Evolutionary conservation across 129 eudicot genomes (phyloP), one percentile per base, ranked within the genome.

Genomic region (Deinandra increscens): DNA sequence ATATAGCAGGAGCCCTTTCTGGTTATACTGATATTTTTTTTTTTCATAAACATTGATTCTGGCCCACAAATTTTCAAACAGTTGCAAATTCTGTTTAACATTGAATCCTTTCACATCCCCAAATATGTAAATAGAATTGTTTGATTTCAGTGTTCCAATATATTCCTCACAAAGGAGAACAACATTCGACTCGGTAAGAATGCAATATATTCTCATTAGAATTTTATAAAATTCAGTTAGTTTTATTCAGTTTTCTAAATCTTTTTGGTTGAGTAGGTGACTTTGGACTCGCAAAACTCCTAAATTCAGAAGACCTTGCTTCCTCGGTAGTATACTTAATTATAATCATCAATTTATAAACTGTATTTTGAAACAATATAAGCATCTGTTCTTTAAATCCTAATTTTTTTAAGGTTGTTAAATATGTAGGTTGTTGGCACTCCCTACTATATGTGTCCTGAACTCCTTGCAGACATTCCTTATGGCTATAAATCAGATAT

Each of bases 401-500:
- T 42, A 53, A 42, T 26, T 31, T 12, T 34, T 54, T 51, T 36
- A 44, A 63, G 42, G 46, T 29, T 60, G 19, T 61, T 10, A 29
- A 76, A 45, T 67, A 14, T 70, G 15, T 56, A 94, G 99, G 93
- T 89, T 73, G 99, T 89, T 33, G 99, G 97, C 31, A 94, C 99
- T 71, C 97, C 97, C 77, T 89, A 85, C 79, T 89, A 87, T 74
- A 94, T 94, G 99, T 89, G 99, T 69, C 99, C 99, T 7, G 99
- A 94, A 82, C 91, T 94, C 66, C 86, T 89, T 51, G 95, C 97
- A 48, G 97, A 94, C 84, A 89, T 93, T 64, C 99, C 99, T 9
- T 93, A 86, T 23, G 99, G 99, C 73, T 89, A 87, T 77, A 93
- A 93, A 83, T 93, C 99, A n/a, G 99, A 92, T 80, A 86, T 92